These are phyloP conservation scores for Hondaea fermentalgiana DNA, from an alignment of 108 stramenopile genomes.

Conservation along the genomic window DNA sequence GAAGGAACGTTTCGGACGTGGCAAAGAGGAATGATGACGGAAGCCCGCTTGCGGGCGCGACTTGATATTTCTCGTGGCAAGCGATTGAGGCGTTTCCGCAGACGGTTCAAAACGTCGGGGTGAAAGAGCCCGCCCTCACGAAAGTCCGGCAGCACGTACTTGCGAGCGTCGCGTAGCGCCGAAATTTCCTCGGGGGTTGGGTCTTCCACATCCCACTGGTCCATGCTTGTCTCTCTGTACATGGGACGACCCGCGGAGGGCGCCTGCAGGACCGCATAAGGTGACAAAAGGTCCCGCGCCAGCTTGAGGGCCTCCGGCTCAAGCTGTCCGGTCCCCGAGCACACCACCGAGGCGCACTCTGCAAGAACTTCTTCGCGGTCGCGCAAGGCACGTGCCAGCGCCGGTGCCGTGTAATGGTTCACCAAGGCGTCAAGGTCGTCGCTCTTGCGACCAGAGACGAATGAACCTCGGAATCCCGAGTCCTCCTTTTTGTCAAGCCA, in stretches of 20 bases:
- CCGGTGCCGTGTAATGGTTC: constrained; percentile 41
- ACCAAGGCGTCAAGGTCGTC: constrained; percentile 36
- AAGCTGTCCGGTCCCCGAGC: constrained; percentile 20
- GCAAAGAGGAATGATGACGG: constrained; percentile 43
- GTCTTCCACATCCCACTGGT: background rate
- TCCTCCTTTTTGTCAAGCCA: constrained; percentile 14
- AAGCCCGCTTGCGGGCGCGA: constrained; percentile 20
- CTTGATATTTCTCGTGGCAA: constrained; percentile 40
- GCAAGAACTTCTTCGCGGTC: constrained; percentile 40
- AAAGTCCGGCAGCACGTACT: background rate
- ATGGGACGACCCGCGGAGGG: background rate
- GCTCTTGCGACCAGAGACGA: constrained; percentile 24
- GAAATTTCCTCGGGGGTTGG: background rate
- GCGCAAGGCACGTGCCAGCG: constrained; percentile 37
- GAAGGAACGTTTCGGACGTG: constrained; percentile 42
- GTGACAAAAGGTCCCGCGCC: background rate
- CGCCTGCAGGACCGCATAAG: background rate
- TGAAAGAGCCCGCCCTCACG: constrained; percentile 4
- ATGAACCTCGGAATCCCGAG: background rate
- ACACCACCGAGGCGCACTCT: constrained; percentile 29
- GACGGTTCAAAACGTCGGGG: background rate
- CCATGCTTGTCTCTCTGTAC: background rate
- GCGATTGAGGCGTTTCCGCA: constrained; percentile 37
- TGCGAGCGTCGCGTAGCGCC: background rate
- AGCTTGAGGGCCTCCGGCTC: background rate